phyloP scores from a whole-genome alignment of 176 grass and related monocot species.

The Aegilops umbellulata region DNA sequence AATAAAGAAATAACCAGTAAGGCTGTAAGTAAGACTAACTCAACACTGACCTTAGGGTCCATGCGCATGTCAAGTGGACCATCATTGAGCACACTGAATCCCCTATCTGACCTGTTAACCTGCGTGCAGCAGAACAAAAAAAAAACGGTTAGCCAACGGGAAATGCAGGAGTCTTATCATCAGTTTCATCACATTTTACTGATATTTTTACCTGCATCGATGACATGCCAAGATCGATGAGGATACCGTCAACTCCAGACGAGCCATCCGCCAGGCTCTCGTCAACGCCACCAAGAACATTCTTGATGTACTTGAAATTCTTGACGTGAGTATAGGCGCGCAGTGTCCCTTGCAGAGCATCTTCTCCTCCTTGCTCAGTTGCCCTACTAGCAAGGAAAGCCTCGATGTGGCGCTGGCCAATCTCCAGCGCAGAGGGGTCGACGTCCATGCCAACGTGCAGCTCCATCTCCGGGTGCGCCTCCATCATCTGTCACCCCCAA shows the following conservation, averaged over 20 bases:
- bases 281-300: constrained; percentile 44
- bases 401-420: constrained; percentile 57
- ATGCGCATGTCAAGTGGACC: constrained; percentile 97
- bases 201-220: constrained; percentile 73
- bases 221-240: constrained; percentile 91
- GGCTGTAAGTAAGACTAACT: not conserved
- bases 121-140: constrained; percentile 13
- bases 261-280: constrained; percentile 21
- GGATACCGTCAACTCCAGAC: constrained; percentile 59
- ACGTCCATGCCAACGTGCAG: constrained; percentile 90
- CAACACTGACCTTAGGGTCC: constrained; percentile 70
- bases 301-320: constrained; percentile 91
- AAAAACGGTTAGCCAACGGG: not conserved
- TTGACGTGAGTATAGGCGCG: constrained; percentile 53
- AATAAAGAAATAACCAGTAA: not conserved
- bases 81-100: constrained; percentile 77
- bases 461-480: constrained; percentile 83
- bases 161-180: not conserved
- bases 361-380: not conserved
- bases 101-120: constrained; percentile 64
- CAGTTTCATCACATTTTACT: not conserved
- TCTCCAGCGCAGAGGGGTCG: constrained; percentile 61
- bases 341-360: constrained; percentile 26
- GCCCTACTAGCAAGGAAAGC: constrained; percentile 33
- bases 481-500: constrained; percentile 56